Evolutionary conservation across 169 alveolate genomes (phyloP), one percentile per base, ranked within the genome.

Genomic region (Plasmodium gallinaceum): DNA sequence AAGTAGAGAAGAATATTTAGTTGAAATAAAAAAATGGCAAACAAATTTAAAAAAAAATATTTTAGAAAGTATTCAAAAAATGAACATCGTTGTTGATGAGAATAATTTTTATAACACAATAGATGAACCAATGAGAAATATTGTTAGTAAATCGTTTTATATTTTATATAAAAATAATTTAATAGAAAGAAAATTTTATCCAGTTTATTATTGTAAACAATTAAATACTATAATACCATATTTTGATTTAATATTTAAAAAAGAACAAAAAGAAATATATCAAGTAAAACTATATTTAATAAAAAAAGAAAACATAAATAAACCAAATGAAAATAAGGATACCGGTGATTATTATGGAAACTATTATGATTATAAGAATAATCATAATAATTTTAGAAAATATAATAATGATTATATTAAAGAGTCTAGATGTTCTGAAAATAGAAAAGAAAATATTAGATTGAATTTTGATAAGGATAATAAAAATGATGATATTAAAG

Each of bases 1-100:
- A 71, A 60, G 26, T 12, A 58, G 18, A 26, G 88, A 74, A 42
- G 62, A 76, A 1, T 64, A 76, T 57, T 6, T 64, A 5, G 32
- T 14, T 52, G 88, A 76, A 61, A 76, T 76, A 12, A 76, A 26
- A 7, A 52, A 3, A 43, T 76, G 88, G 88, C 88, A 76, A 42
- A 65, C 24, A 6, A 48, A 32, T 32, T 20, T 76, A 26, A 61
- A 64, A 26, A 57, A 76, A 12, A 48, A 76, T 12, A 76, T 76
- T 4, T 9, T 76, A 51, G 48, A 20, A 42, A 12, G 22, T 16
- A n/a, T 76, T 18, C 75, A 76, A 48, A 61, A 46, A n/a, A 76
- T 76, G 75, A 76, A 76, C 16, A 76, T 76, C 26, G 43, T 51
- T 3, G 52, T 61, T 18, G 69, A 76, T 57, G 64, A 54, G 20